Evolutionary conservation across 495 filamentous ascomycete species (phyloP).

Genomic region (Aspergillus heteromorphus): DNA sequence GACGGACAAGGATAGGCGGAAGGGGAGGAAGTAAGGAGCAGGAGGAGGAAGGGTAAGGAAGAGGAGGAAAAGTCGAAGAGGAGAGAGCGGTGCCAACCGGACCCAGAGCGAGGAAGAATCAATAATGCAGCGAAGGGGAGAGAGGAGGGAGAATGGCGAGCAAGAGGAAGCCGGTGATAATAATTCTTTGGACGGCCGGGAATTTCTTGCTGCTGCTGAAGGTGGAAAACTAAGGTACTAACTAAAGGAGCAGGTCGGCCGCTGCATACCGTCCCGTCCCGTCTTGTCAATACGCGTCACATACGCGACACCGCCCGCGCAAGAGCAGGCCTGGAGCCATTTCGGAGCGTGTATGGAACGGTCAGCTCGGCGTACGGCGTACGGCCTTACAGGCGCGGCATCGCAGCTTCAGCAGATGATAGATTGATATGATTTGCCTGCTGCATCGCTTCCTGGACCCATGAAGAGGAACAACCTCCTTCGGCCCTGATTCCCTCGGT

Average conservation of each 20-base stretch:
- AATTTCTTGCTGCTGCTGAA: neutral
- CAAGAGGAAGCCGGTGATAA: neutral
- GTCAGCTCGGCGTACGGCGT: neutral
- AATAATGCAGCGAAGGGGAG: constrained; percentile 1
- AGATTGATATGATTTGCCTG: neutral
- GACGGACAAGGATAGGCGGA: constrained; percentile 1
- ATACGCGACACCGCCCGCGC: neutral
- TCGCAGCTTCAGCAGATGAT: neutral
- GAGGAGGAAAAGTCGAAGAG: constrained; percentile 1
- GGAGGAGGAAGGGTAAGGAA: constrained; percentile 5
- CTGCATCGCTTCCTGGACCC: neutral
- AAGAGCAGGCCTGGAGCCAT: neutral
- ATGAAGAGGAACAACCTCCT: neutral
- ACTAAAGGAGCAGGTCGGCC: neutral
- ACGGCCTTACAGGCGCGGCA: neutral
- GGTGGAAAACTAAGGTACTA: too few species aligned
- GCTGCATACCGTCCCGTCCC: neutral
- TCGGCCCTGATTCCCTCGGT: neutral
- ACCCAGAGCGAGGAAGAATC: neutral
- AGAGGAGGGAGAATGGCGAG: neutral
- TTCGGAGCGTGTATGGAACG: neutral
- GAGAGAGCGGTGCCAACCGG: neutral
- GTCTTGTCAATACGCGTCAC: neutral
- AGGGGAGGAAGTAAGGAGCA: too few species aligned
- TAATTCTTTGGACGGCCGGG: constrained; percentile 1